Conservation (phyloP, 2,329 filamentous ascomycete species). For the Phialophora verrucosa region DNA sequence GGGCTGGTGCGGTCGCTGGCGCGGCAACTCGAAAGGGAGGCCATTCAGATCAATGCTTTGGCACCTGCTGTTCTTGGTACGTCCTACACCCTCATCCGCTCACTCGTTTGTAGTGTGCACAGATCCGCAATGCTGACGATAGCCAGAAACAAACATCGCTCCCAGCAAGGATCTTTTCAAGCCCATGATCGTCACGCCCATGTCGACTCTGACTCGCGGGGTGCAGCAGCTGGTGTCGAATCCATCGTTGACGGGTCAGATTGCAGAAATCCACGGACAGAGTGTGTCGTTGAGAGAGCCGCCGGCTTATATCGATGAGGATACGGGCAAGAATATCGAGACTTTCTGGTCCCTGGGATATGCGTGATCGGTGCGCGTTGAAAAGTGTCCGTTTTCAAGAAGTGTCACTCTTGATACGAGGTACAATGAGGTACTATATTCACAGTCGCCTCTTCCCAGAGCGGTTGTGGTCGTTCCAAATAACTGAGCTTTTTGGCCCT, state of each 20-base stretch:
- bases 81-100: slow-evolving; percentile 25
- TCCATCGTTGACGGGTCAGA: slow-evolving; percentile 50
- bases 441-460: too few relatives aligned
- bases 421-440: not conserved
- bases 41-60: slow-evolving; percentile 59
- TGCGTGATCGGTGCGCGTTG: slow-evolving; percentile 45
- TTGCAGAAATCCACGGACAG: slow-evolving; percentile 60
- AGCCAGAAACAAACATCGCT: slow-evolving; percentile 54
- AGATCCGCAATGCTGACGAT: not conserved
- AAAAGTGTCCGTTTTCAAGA: not conserved
- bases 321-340: slow-evolving; percentile 55
- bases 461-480: too few relatives aligned
- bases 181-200: slow-evolving; percentile 59
- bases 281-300: slow-evolving; percentile 55
- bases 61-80: slow-evolving; percentile 59
- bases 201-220: slow-evolving; percentile 55
- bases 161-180: slow-evolving; percentile 54
- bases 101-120: not conserved
- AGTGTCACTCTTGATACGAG: not conserved
- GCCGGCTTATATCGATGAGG: slow-evolving; percentile 56
- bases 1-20: slow-evolving; percentile 58
- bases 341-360: slow-evolving; percentile 56
- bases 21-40: slow-evolving; percentile 46
- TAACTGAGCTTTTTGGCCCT: too few relatives aligned
- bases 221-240: slow-evolving; percentile 53